Conservation (phyloP, 345 rosid species). For the Eucalyptus leucophloia region DNA sequence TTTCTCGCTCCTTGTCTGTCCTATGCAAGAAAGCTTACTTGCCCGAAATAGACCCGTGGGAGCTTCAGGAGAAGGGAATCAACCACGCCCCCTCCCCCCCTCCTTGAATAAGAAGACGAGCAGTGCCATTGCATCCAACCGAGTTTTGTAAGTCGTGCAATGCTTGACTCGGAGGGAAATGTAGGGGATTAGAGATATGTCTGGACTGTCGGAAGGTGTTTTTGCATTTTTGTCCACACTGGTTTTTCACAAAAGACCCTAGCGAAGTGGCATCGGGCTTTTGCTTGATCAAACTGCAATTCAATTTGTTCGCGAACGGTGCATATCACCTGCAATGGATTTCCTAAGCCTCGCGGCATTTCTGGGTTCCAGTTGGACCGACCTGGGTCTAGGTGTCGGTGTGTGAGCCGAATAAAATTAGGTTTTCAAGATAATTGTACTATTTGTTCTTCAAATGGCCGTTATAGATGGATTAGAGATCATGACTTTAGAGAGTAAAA, state of each 20-base stretch:
- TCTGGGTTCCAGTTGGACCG: neutral
- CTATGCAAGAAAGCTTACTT: neutral
- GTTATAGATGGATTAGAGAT: neutral
- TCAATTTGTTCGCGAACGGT: neutral
- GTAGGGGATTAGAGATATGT: neutral
- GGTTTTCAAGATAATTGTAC: neutral
- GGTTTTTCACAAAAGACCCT: neutral
- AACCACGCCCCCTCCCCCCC: neutral
- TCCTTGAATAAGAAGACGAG: neutral
- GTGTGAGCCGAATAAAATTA: neutral
- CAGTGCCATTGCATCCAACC: neutral
- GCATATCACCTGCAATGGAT: neutral
- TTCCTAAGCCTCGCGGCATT: neutral
- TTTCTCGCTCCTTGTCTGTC: neutral
- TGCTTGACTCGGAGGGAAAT: neutral
- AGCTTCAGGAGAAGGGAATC: neutral
- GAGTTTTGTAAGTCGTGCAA: neutral
- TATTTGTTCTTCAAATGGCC: neutral
- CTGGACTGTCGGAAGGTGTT: neutral
- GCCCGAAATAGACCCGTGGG: neutral
- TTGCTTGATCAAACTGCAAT: too few relatives aligned
- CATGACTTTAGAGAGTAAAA: neutral
- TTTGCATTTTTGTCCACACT: neutral
- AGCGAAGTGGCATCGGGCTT: neutral
- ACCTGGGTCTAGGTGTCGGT: neutral